These are phyloP conservation scores for Gnaphalium uliginosum DNA, from an alignment of 129 eudicot genomes.

Conservation along the genomic window DNA sequence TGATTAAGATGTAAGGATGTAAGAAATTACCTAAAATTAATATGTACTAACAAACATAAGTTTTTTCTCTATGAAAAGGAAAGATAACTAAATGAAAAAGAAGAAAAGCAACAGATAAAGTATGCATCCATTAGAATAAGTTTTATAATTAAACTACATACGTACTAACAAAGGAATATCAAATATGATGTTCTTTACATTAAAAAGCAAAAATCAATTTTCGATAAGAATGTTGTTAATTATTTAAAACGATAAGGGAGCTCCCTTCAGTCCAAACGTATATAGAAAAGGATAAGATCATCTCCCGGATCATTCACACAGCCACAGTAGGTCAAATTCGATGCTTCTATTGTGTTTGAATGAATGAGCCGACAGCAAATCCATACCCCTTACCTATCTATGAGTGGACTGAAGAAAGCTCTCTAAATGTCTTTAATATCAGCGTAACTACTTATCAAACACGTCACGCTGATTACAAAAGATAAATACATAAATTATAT, in stretches of 20 bases:
- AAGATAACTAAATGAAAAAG: neutral
- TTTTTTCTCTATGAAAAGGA: no score
- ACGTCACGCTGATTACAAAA: neutral
- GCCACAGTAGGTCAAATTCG: constrained; percentile 33
- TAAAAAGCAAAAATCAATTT: neutral
- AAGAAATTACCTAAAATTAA: no score
- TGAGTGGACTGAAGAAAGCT: constrained; percentile 70
- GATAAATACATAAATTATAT: constrained; percentile 1
- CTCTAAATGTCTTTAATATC: constrained; percentile 18
- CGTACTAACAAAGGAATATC: no score
- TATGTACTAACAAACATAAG: no score
- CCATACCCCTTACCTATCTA: constrained; percentile 41
- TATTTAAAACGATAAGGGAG: constrained; percentile 36
- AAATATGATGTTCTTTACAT: no score
- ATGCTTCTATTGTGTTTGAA: constrained; percentile 45
- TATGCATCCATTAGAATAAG: no score
- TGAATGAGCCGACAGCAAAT: constrained; percentile 70
- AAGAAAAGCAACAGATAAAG: no score
- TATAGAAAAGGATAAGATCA: constrained; percentile 37
- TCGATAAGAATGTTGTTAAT: neutral
- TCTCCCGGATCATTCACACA: constrained; percentile 69
- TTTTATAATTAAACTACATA: no score
- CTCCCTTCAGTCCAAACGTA: constrained; percentile 83
- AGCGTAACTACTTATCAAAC: neutral
- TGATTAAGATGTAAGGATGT: no score